These are phyloP conservation scores for Escallonia rubra DNA, from an alignment of 129 eudicot genomes.

Conservation along the genomic window DNA sequence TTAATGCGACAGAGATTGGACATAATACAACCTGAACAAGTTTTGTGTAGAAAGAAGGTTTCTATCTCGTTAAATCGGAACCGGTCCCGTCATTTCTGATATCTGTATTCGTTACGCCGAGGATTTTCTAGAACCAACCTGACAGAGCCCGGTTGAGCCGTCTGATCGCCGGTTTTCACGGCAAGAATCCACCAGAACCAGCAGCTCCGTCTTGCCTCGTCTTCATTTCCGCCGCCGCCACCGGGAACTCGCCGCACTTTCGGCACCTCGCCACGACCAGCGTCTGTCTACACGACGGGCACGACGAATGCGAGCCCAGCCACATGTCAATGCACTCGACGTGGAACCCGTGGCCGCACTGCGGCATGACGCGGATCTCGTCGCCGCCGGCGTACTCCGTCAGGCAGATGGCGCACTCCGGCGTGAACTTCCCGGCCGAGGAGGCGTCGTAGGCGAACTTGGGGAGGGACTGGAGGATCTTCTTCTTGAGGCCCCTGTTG, in stretches of 20 bases:
- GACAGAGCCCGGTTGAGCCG: background rate
- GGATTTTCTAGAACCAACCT: too few relatives aligned
- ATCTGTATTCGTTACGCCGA: too few relatives aligned
- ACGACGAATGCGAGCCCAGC: conserved; percentile 79
- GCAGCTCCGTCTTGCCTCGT: background rate
- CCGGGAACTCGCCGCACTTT: conserved; percentile 60
- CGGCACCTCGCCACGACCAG: conserved; percentile 46
- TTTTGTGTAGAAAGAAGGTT: background rate
- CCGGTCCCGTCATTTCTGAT: conserved; percentile 8
- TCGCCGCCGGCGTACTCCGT: conserved; percentile 71
- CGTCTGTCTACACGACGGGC: conserved; percentile 80
- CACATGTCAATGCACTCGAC: conserved; percentile 68
- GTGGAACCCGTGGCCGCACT: conserved; percentile 82
- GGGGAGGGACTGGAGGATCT: conserved; percentile 45
- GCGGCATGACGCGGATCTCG: conserved; percentile 73
- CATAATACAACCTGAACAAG: background rate
- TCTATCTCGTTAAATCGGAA: conserved; percentile 1
- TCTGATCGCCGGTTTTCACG: background rate
- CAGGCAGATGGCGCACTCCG: conserved; percentile 82
- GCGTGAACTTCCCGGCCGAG: background rate
- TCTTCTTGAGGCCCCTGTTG: conserved; percentile 58
- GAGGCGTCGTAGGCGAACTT: conserved; percentile 26
- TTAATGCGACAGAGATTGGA: background rate
- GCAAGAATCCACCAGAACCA: background rate
- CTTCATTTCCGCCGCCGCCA: conserved; percentile 5